These are phyloP conservation scores for Imleria badia DNA, from an alignment of 768 basidiomycete species.

Conservation along the genomic window DNA sequence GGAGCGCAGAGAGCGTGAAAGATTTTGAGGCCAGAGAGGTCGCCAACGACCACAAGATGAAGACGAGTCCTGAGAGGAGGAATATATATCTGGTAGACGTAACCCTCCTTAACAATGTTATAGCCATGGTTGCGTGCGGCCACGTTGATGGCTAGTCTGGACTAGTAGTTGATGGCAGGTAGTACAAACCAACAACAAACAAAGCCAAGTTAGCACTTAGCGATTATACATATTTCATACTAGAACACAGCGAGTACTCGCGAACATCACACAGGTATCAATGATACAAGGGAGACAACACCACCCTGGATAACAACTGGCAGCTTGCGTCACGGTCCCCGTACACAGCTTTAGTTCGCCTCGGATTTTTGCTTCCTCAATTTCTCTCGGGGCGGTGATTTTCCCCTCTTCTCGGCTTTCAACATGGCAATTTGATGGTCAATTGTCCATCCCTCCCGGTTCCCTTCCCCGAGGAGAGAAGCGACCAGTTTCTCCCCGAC, in stretches of 20 bases:
- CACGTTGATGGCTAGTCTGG: too few relatives aligned
- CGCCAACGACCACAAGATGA: conserved; percentile 22
- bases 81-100: conserved; percentile 24
- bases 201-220: too few relatives aligned
- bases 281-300: neutral
- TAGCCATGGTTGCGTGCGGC: conserved; percentile 2
- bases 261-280: too few relatives aligned
- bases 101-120: conserved; percentile 6
- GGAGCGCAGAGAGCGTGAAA: conserved; percentile 8
- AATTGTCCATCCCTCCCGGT: neutral
- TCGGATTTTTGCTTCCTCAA: neutral
- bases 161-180: too few relatives aligned
- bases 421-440: neutral
- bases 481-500: neutral
- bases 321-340: too few relatives aligned
- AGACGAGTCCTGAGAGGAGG: conserved; percentile 18
- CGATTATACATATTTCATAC: too few relatives aligned
- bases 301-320: too few relatives aligned
- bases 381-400: neutral
- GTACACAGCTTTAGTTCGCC: neutral
- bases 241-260: too few relatives aligned
- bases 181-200: neutral
- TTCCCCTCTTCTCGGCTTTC: neutral
- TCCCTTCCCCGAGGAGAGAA: neutral
- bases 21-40: conserved; percentile 9